Conservation (phyloP, 305 asterid species). For the Rubia peregrina region DNA sequence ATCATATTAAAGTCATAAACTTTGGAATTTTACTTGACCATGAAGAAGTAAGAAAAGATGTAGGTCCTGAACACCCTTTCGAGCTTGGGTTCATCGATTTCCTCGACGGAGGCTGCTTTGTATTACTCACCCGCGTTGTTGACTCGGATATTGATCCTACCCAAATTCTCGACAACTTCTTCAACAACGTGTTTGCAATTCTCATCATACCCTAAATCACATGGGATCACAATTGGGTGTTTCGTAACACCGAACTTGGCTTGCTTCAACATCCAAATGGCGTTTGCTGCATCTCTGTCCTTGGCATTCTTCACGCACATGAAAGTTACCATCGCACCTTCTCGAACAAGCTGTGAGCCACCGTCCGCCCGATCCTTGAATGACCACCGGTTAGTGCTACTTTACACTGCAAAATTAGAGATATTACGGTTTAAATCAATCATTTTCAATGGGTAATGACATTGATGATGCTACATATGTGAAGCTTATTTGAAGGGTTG, state of each 20-base stretch:
- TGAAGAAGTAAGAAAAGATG: constrained; percentile 53
- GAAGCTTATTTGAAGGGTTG: constrained; percentile 54
- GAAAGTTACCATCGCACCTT: constrained; percentile 79
- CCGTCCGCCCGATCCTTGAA: constrained; percentile 80
- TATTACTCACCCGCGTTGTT: constrained; percentile 79
- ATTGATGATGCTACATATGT: constrained; percentile 19
- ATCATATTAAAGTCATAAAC: no score
- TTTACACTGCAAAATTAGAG: constrained; percentile 41
- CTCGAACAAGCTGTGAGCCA: constrained; percentile 48
- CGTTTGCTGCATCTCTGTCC: constrained; percentile 64
- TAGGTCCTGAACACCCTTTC: constrained; percentile 75
- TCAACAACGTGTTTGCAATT: constrained; percentile 63
- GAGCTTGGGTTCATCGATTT: constrained; percentile 60
- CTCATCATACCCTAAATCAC: constrained; percentile 65
- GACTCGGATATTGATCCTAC: constrained; percentile 57
- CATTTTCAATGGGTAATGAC: no score
- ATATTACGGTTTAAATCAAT: no score
- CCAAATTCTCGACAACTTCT: constrained; percentile 41
- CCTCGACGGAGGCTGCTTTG: constrained; percentile 44
- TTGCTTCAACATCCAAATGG: constrained; percentile 34
- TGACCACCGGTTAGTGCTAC: constrained; percentile 74
- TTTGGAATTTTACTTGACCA: constrained; percentile 29
- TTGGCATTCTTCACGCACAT: constrained; percentile 65
- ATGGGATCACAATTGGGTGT: constrained; percentile 52
- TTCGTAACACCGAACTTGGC: constrained; percentile 45